phyloP scores from a whole-genome alignment of 805 yeast genomes.

The Ogataea salicorniae region DNA sequence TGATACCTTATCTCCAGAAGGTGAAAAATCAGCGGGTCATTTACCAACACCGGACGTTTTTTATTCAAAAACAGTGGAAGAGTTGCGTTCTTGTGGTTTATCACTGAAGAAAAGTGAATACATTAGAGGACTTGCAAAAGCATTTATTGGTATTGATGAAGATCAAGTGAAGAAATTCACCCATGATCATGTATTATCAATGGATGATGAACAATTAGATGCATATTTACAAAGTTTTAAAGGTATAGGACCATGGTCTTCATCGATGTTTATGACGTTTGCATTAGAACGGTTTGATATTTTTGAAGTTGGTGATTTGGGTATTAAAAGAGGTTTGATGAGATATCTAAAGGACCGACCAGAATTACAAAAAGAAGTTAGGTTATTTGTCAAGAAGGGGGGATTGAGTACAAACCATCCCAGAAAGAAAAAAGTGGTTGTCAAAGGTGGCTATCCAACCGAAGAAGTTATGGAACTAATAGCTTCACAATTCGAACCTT shows the following conservation, averaged over 20 bases:
- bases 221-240: slow-evolving; percentile 35
- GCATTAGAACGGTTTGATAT: slow-evolving; percentile 63
- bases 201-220: slow-evolving; percentile 12
- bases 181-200: slow-evolving; percentile 12
- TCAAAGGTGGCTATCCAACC: slow-evolving; percentile 31
- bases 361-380: slow-evolving; percentile 39
- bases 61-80: slow-evolving; percentile 36
- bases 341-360: slow-evolving; percentile 54
- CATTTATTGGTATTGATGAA: slow-evolving; percentile 34
- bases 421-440: slow-evolving; percentile 14
- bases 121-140: slow-evolving; percentile 47
- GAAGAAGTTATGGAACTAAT: slow-evolving; percentile 52
- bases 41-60: slow-evolving; percentile 53
- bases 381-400: slow-evolving; percentile 31
- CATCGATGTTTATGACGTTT: slow-evolving; percentile 79
- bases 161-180: slow-evolving; percentile 15
- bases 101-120: slow-evolving; percentile 66
- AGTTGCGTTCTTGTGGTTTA: slow-evolving; percentile 60
- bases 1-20: slow-evolving; percentile 3
- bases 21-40: slow-evolving; percentile 8
- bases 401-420: slow-evolving; percentile 33
- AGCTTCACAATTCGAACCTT: slow-evolving; percentile 61
- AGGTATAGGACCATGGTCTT: slow-evolving; percentile 84
- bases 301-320: slow-evolving; percentile 76
- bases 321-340: slow-evolving; percentile 77